Percentiles rank a stretch among this genome's conserved stretches.
phyloP scores from a whole-genome alignment of 2,329 filamentous ascomycete genomes.

The Aspergillus sp. region DNA sequence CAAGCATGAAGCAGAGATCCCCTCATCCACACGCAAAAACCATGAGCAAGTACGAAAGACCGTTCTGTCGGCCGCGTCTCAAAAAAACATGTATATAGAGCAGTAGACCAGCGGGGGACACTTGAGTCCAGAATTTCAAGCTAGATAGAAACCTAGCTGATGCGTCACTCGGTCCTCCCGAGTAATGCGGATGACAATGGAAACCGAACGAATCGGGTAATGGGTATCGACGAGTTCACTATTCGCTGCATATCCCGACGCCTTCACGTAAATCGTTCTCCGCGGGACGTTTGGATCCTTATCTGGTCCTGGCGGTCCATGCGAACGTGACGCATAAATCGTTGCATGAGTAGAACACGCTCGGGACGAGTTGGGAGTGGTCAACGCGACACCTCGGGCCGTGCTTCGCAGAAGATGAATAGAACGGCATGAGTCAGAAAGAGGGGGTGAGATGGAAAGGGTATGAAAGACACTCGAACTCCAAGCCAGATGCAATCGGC shows the following conservation, averaged over 20 bases:
- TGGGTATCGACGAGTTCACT: conserved; percentile 29
- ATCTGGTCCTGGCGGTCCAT: too few relatives aligned
- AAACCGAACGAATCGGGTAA: conserved; percentile 14
- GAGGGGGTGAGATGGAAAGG: conserved; percentile 6
- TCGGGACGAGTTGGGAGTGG: too few relatives aligned
- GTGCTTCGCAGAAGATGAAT: background rate
- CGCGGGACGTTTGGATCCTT: too few relatives aligned
- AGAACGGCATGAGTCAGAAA: background rate
- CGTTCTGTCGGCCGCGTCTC: background rate
- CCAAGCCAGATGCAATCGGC: conserved; percentile 27
- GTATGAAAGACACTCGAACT: conserved; percentile 21
- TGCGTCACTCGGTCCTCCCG: too few relatives aligned
- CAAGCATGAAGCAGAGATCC: background rate
- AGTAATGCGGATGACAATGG: too few relatives aligned
- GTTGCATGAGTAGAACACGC: too few relatives aligned
- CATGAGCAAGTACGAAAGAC: background rate
- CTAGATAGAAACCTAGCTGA: too few relatives aligned
- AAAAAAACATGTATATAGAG: background rate
- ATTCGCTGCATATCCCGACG: conserved; percentile 15
- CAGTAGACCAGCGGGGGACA: background rate
- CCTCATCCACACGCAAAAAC: too few relatives aligned
- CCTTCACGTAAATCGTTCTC: conserved; percentile 6
- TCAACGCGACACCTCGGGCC: too few relatives aligned
- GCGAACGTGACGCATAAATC: too few relatives aligned
- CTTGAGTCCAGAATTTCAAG: background rate